Conservation (phyloP, 352 stramenopile genomes). For the Globisporangium ultimum region DNA sequence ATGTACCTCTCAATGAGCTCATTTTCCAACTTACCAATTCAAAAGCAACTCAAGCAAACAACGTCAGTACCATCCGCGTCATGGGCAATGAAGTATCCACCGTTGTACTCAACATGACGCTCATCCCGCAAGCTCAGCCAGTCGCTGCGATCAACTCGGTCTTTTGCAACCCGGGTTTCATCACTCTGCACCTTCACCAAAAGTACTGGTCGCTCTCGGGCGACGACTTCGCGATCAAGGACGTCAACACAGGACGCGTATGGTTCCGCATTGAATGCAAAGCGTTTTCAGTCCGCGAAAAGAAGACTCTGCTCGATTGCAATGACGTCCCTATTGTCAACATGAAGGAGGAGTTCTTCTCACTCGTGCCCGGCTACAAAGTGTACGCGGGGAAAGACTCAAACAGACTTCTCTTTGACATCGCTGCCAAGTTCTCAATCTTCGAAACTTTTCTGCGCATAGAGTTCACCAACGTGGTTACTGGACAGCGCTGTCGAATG, state of each 20-base stretch:
- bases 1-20: too few species aligned
- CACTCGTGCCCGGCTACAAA: not conserved
- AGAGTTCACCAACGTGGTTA: slow-evolving; percentile 1
- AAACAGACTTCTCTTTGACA: not conserved
- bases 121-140: too few species aligned
- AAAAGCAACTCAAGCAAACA: too few species aligned
- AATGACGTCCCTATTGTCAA: too few species aligned
- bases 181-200: slow-evolving; percentile 26
- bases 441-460: not conserved
- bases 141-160: slow-evolving; percentile 3
- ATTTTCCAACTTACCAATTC: too few species aligned
- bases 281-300: slow-evolving; percentile 13
- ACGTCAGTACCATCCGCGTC: too few species aligned
- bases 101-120: too few species aligned
- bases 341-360: too few species aligned
- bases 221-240: slow-evolving; percentile 26
- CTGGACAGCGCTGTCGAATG: slow-evolving; percentile 1
- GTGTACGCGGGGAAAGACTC: not conserved
- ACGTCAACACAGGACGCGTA: slow-evolving; percentile 10
- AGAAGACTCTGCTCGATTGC: too few species aligned
- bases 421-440: not conserved
- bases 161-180: slow-evolving; percentile 13
- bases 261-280: slow-evolving; percentile 22
- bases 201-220: slow-evolving; percentile 20
- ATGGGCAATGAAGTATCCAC: too few species aligned